phyloP scores from a whole-genome alignment of 2,329 filamentous ascomycete genomes.

The Colletotrichum endophyticum region DNA sequence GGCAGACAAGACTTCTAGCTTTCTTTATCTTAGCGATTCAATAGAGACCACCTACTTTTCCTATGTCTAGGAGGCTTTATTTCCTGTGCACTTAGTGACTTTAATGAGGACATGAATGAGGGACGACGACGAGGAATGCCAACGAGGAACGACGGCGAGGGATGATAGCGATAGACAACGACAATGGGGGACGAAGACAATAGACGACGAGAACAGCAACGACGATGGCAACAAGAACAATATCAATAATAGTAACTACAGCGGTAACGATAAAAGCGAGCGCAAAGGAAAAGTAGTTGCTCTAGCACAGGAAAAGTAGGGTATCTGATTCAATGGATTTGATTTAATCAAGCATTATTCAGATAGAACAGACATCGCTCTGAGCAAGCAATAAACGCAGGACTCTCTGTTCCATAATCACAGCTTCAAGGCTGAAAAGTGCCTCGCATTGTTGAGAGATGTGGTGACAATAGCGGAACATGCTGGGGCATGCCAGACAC shows the following conservation, averaged over 20 bases:
- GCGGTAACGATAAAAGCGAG: too few species aligned
- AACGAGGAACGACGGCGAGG: too few species aligned
- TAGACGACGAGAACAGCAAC: too few species aligned
- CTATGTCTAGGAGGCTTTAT: not conserved
- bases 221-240: not conserved
- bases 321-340: rapidly evolving
- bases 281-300: not conserved
- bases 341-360: not conserved
- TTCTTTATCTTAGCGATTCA: not conserved
- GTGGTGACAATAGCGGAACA: not conserved
- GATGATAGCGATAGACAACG: too few species aligned
- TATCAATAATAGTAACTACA: not conserved
- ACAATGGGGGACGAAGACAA: too few species aligned
- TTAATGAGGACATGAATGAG: not conserved
- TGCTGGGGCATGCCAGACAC: not conserved
- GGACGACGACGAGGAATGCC: too few species aligned
- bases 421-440: not conserved
- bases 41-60: not conserved
- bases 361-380: not conserved
- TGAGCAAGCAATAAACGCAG: rapidly evolving
- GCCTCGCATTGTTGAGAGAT: not conserved
- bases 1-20: not conserved
- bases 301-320: not conserved
- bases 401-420: not conserved
- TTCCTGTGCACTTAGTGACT: not conserved